Base-by-base conservation (phyloP, 1,139 yeast species). In the Dujonia santamariae region DNA sequence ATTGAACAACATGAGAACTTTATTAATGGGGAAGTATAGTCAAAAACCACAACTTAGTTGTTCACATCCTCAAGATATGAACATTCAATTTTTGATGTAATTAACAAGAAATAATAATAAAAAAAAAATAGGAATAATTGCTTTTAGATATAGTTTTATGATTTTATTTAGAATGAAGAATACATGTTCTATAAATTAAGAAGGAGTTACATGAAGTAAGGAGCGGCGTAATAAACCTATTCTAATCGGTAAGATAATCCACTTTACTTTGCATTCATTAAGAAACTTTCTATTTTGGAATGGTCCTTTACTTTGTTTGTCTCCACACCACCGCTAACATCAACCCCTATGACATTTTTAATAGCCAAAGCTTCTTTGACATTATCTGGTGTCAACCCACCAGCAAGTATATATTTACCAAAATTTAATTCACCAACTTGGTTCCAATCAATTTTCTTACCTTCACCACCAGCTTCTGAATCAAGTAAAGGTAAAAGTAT, bases 251-350 rank as follows among this genome's bases (percentile, higher is more conserved):
- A n/a, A n/a, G n/a, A n/a, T n/a, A n/a, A n/a, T n/a, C n/a, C n/a
- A n/a, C n/a, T n/a, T n/a, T n/a, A n/a, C 28, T 29, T 26, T 3
- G 31, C 92, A 43, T 70, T 70, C 8, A 42, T 41, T 7, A 90
- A 66, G 57, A 88, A 90, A 13, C 45, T 40, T 36, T 53, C 53
- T 25, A 90, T 76, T 58, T 87, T 87, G 1, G 42, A 54, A 33
- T 64, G 48, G 53, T 87, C 95, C 58, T 90, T 92, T 3, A 49
- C 56, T 3, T 95, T 96, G 15, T 72, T 60, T 1, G 85, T 77
- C 43, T 87, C 98, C 1, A 90, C 96, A 1, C 98, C 98, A 11
- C 97, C 92, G 52, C 96, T 84, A 7, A 92, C 97, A 58, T 92
- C 98, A 21, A 83, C 92, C 2, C 97, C 97, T 28, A 79, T 53